A percentile compares a stretch with the other conserved stretches of the same genome.
Conservation (phyloP, 257 asterid species). For the Nicotiana sylvestris region DNA sequence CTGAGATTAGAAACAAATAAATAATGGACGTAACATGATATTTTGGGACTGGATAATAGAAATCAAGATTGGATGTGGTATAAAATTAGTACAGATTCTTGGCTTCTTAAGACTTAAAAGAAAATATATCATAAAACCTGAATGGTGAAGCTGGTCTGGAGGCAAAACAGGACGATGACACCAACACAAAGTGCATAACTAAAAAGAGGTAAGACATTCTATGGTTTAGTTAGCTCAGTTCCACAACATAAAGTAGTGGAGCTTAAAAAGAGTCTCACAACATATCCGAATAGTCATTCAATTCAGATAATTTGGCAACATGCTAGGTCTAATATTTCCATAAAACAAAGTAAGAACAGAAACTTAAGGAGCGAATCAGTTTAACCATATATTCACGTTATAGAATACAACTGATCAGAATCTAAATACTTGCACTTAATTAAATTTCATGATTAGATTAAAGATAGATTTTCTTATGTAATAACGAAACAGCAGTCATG, state of each 20-base stretch:
- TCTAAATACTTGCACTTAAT: background rate
- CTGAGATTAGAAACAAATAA: background rate
- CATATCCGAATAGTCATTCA: background rate
- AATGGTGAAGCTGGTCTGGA: background rate
- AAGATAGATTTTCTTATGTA: background rate
- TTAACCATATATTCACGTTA: background rate
- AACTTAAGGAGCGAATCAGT: background rate
- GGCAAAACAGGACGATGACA: background rate
- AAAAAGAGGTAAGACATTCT: conserved; percentile 2
- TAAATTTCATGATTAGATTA: background rate
- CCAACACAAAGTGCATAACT: background rate
- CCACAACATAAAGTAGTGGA: background rate
- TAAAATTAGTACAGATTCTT: background rate
- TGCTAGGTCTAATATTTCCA: background rate
- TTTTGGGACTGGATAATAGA: background rate
- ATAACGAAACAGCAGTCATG: background rate
- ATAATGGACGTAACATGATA: background rate
- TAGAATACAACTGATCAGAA: background rate
- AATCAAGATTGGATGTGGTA: background rate
- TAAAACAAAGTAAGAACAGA: conserved; percentile 1
- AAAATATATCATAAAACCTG: background rate
- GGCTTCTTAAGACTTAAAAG: background rate
- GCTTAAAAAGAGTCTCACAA: background rate
- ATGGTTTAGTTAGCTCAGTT: background rate
- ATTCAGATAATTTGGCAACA: background rate